Base-by-base conservation (phyloP, 805 yeast species). In the Suhomyces prunicola region DNA sequence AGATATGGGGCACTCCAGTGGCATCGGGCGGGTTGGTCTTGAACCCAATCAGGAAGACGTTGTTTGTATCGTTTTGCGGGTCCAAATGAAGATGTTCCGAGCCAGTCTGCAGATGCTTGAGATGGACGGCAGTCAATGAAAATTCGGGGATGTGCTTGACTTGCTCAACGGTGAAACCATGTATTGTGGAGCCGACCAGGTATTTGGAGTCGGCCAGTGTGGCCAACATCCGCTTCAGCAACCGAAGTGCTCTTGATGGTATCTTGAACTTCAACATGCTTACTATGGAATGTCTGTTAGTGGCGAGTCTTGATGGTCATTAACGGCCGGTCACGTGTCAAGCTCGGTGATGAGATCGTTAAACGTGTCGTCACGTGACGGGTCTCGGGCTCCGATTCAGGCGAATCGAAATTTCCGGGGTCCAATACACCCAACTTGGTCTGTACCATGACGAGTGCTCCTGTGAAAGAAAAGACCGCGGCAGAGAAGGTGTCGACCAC, bases 1-100 rank as follows among this genome's bases (percentile, higher is more conserved):
- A 71, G 53, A 94, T 92, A 69, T 94, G 99, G 3, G 99, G 97
- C 1, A 94, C 89, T 22, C 99, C 99, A 4, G 97, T 88, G n/a
- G 83, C 78, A 66, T 94, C 86, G 0, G 98, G 97, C 0, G 99
- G 97, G 60, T 91, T 89, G 0, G 99, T 94, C 69, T 90, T 90
- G 74, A 94, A 92, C 0, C 88, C 90, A 44, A 94, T 81, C 57
- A 92, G 83, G 66, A 94, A 94, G 9, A 90, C 97, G 65, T 90
- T 90, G 67, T 92, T 93, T 47, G 77, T 73, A 64, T 93, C 97
- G 53, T 85, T 83, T 31, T 93, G 78, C n/a, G 74, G 59, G 59
- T 87, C 96, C 50, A 94, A 81, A 65, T 94, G 99, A 27, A 94
- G 66, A 69, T 93, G 97, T 52, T 83, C 77, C 8, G 96, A 79